A percentile compares a stretch with the other conserved stretches of the same genome.
Evolutionary conservation across 768 basidiomycete genomes (phyloP).

Genomic region (Naganishia friedmannii): DNA sequence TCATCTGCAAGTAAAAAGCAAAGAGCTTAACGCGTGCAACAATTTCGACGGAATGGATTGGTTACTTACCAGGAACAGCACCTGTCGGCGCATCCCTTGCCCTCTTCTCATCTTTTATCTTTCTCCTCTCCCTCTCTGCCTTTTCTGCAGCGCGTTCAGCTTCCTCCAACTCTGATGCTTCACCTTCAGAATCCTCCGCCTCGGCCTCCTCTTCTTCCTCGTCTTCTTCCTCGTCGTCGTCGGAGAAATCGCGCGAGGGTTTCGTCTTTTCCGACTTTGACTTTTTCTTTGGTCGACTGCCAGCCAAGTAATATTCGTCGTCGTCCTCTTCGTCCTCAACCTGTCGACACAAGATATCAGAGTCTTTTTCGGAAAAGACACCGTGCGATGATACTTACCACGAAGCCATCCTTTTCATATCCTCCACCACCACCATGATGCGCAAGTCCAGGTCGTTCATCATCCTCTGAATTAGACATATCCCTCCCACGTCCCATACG

Average conservation of each 20-base stretch:
- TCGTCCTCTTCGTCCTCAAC: conserved; percentile 36
- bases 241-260: conserved; percentile 15
- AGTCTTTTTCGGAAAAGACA: not conserved
- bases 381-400: conserved; percentile 36
- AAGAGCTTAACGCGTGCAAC: not conserved
- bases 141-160: conserved; percentile 42
- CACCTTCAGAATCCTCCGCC: conserved; percentile 45
- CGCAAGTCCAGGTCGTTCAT: conserved; percentile 2
- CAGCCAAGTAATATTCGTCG: conserved; percentile 14
- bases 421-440: conserved; percentile 37
- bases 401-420: conserved; percentile 50
- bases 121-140: conserved; percentile 26
- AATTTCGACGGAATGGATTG: not conserved
- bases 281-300: conserved; percentile 37
- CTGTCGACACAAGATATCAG: not conserved
- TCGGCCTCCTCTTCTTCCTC: conserved; percentile 36
- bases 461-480: conserved; percentile 19
- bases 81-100: conserved; percentile 9
- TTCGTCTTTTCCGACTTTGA: conserved; percentile 5
- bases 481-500: conserved; percentile 18
- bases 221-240: conserved; percentile 31
- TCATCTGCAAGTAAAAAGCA: not conserved
- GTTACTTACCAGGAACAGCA: conserved; percentile 4
- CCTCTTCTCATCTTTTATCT: conserved; percentile 16
- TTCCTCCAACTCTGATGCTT: conserved; percentile 40